These are phyloP conservation scores for Penicillium griseofulvum DNA, from an alignment of 2,329 filamentous ascomycete species.

Conservation along the genomic window DNA sequence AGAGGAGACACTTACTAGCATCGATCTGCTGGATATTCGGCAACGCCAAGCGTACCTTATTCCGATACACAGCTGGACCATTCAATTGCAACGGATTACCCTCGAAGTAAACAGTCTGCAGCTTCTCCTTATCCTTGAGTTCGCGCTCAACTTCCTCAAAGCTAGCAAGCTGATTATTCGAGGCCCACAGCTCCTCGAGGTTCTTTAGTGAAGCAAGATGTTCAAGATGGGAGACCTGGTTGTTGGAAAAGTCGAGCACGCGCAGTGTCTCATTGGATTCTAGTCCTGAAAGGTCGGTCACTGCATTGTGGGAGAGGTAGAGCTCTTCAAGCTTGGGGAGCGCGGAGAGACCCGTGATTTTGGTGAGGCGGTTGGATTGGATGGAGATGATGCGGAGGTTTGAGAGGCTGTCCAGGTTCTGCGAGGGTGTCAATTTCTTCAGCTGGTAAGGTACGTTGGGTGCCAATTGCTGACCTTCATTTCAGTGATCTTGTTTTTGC, in stretches of 20 bases:
- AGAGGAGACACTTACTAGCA: conserved; percentile 70
- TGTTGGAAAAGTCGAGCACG: conserved; percentile 86
- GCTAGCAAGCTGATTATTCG: conserved; percentile 76
- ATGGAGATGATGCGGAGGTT: conserved; percentile 88
- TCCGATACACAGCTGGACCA: conserved; percentile 81
- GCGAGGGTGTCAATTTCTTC: conserved; percentile 7
- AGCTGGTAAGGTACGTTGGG: neutral
- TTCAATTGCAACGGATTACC: conserved; percentile 83
- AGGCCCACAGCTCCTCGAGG: conserved; percentile 91
- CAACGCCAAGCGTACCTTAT: conserved; percentile 84
- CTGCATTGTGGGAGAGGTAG: conserved; percentile 92
- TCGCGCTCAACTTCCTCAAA: conserved; percentile 78
- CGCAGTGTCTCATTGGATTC: conserved; percentile 65
- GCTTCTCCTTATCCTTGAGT: conserved; percentile 71
- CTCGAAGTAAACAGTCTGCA: conserved; percentile 94
- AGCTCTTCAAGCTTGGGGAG: conserved; percentile 81
- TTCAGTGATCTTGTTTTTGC: conserved; percentile 92
- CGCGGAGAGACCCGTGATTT: conserved; percentile 70
- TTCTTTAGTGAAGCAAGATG: conserved; percentile 67
- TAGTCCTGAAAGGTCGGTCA: conserved; percentile 73
- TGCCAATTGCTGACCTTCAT: conserved; percentile 54
- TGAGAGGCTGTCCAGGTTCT: conserved; percentile 68
- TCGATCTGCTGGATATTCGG: conserved; percentile 92
- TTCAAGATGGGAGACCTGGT: conserved; percentile 71
- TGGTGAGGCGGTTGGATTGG: conserved; percentile 87